phyloP scores from a whole-genome alignment of 2,329 filamentous ascomycete genomes.

The Spiromastix sp. region DNA sequence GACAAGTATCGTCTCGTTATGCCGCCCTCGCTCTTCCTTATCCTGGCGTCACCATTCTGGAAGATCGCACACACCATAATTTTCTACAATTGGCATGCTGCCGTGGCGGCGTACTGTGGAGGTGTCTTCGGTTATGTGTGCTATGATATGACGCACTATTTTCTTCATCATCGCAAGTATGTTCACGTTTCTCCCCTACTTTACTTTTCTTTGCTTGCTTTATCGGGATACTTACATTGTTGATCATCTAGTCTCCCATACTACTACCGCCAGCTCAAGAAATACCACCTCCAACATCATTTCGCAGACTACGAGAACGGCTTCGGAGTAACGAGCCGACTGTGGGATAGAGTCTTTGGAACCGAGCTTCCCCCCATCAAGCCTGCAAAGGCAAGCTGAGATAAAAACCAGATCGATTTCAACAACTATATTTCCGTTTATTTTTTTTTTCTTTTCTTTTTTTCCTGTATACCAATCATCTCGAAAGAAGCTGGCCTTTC shows the following conservation, averaged over 20 bases:
- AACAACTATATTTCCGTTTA: neutral
- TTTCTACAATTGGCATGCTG: slow-evolving; percentile 75
- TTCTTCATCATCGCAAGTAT: slow-evolving; percentile 86
- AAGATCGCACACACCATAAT: slow-evolving; percentile 76
- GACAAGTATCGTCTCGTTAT: slow-evolving; percentile 95
- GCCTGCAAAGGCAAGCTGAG: slow-evolving; percentile 26
- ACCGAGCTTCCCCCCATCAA: slow-evolving; percentile 56
- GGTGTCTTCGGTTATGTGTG: slow-evolving; percentile 92
- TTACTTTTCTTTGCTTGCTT: neutral
- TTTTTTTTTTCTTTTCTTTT: slow-evolving; percentile 2
- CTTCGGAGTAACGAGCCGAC: slow-evolving; percentile 89
- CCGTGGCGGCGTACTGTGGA: slow-evolving; percentile 69
- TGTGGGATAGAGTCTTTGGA: slow-evolving; percentile 90
- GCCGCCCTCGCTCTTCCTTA: slow-evolving; percentile 80
- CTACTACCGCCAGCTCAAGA: slow-evolving; percentile 89
- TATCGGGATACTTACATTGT: slow-evolving; percentile 8
- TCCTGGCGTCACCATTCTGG: slow-evolving; percentile 83
- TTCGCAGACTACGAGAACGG: slow-evolving; percentile 97
- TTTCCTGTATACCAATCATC: neutral
- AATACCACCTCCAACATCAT: slow-evolving; percentile 93
- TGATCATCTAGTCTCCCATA: slow-evolving; percentile 54
- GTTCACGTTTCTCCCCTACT: neutral
- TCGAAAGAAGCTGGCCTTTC: too few species aligned
- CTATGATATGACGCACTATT: slow-evolving; percentile 98
- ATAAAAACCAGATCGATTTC: neutral